Base-by-base conservation (phyloP, 2,329 filamentous ascomycete species). In the Fusarium veterinarium region DNA sequence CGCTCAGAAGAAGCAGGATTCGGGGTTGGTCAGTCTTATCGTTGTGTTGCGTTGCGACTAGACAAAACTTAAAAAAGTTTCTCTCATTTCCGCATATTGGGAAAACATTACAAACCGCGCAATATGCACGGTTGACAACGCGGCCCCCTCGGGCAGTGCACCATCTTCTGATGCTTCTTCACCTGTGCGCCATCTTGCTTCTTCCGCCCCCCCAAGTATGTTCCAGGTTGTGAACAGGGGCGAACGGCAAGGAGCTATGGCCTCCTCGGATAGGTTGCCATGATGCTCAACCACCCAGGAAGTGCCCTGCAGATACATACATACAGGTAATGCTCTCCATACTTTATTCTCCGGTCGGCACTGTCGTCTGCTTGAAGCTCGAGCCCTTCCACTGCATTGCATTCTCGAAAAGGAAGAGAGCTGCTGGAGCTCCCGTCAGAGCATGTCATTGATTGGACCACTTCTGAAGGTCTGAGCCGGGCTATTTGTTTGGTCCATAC, bases 241-340 rank as follows among this genome's bases (percentile, higher is more conserved):
- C 40, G 28, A 67, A 60, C 56, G 58, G 65, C 55, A 65, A 58
- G 71, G 60, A 72, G 72, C 69, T 72, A 72, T 72, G 65, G 60
- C 68, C 64, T 57, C 41, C 51, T 62, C 44, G 45, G 62, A 58
- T 59, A 62, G 37, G 40, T 59, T 71, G 61, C 56, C n/a, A 63
- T 60, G 67, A 64, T 63, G 49, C 62, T 69, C 41, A 53, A 42
- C 42, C 49, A n/a, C 33, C 61, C 45, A 46, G 56, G 59, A 73
- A 56, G 33, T 45, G 72, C 56, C 69, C 64, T 69, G 72, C 38
- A 62, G 52, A 30, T 20, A 44, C 33, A 48, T 33, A 31, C 28
- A 31, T 45, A 28, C 28, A 30, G 40, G 51, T 46, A 53, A 69
- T 62, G 51, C 63, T 68, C 58, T 48, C 63, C 60, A 62, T 71